Evolutionary conservation across 768 basidiomycete species (phyloP), one percentile per base, ranked within the genome.

Genomic region (Lactarius hatsudake): DNA sequence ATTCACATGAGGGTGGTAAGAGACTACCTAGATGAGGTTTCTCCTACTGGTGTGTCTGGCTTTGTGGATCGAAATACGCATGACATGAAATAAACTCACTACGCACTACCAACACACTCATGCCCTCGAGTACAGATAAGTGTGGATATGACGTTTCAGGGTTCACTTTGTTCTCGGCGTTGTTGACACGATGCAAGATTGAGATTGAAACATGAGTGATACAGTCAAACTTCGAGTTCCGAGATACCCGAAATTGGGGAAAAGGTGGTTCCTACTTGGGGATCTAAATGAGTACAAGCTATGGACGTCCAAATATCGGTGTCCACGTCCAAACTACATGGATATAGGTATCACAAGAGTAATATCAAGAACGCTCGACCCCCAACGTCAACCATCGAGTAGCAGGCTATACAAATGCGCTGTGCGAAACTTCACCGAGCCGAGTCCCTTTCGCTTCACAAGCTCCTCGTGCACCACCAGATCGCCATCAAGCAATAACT

Each of bases 401-500:
- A 67, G 48, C 38, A 67, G 20, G 18, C 61, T 28, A 26, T 67
- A 67, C 32, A 67, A 42, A 51, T 67, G 56, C 10, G 66, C 66
- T 51, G 57, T 67, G 38, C 66, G 66, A 63, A 62, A 67, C 48
- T 67, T 67, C 48, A 67, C 48, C 2, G 66, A 67, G 30, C 28
- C 20, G 23, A 67, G 45, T n/a, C 66, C 66, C 30, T 67, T 67
- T 48, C 56, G 61, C 48, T 17, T 62, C 57, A 59, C 61, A 13
- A 67, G 61, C 45, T 58, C 61, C 45, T 59, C 45, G 28, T 67
- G 66, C 30, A 12, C 61, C 26, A 1, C 26, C 56, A 59, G 66
- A 53, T 63, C 61, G 17, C 66, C 61, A 53, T 67, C 66, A 23
- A 67, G 61, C 38, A 67, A 53, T 17, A 67, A 28, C 57, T 63